These are phyloP conservation scores for Debaryomycetaceae sp. DNA, from an alignment of 1,139 yeast species.

Conservation along the genomic window DNA sequence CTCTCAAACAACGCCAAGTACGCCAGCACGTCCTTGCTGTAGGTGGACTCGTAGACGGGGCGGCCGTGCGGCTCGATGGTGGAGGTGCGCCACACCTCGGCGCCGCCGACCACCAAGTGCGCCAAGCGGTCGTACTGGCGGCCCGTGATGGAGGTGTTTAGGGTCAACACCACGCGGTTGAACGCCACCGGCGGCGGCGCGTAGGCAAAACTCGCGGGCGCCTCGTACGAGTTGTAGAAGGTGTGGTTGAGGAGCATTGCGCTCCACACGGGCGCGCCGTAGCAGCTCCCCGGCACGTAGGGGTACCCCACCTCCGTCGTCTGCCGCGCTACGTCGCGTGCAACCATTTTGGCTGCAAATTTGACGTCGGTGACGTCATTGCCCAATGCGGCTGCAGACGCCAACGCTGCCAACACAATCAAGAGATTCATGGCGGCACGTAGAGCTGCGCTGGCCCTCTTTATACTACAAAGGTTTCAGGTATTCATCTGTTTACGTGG, in stretches of 20 bases:
- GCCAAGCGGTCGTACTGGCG: conserved; percentile 65
- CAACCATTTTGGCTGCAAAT: neutral
- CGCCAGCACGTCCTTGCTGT: conserved; percentile 53
- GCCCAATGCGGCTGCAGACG: too few relatives aligned
- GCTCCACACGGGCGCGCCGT: conserved; percentile 39
- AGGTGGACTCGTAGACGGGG: conserved; percentile 20
- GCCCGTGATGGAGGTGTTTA: conserved; percentile 50
- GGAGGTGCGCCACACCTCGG: conserved; percentile 68
- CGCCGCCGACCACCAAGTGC: conserved; percentile 52
- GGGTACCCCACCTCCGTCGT: conserved; percentile 9
- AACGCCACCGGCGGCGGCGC: conserved; percentile 32
- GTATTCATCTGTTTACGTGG: too few relatives aligned
- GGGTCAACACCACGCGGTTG: conserved; percentile 48
- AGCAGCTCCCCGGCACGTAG: conserved; percentile 19
- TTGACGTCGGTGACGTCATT: too few relatives aligned
- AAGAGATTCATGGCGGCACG: too few relatives aligned
- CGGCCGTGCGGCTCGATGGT: conserved; percentile 59
- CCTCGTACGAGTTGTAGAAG: conserved; percentile 60
- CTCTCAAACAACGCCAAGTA: conserved; percentile 43
- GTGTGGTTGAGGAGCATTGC: conserved; percentile 36
- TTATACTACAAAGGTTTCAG: too few relatives aligned
- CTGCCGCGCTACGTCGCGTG: too few relatives aligned
- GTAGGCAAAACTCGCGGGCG: conserved; percentile 41
- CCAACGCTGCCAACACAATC: too few relatives aligned
- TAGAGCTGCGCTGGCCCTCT: too few relatives aligned